Percentiles rank a stretch among this genome's conserved stretches.
Evolutionary conservation across 2,329 filamentous ascomycete genomes (phyloP).

Genomic region (Fusarium poae): DNA sequence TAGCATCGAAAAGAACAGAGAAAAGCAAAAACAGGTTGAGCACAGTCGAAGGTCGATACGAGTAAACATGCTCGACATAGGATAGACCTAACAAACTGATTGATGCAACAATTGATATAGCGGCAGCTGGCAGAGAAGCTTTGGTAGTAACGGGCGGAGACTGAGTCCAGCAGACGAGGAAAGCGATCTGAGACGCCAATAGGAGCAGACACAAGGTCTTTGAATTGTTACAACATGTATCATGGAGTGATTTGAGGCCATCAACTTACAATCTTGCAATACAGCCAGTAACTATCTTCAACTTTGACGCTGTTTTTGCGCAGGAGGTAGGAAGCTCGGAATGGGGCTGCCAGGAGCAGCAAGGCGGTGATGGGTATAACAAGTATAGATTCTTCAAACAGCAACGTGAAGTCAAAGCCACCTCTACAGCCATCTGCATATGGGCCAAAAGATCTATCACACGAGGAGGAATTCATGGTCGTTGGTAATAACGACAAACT

Average conservation of each 20-base stretch:
- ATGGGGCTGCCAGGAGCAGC: conserved; percentile 49
- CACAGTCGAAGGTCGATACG: conserved; percentile 37
- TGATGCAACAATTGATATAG: conserved; percentile 28
- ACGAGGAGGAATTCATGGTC: conserved; percentile 20
- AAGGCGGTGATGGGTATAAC: conserved; percentile 45
- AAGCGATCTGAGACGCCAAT: conserved; percentile 25
- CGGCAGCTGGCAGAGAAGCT: conserved; percentile 29
- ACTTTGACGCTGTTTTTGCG: conserved; percentile 41
- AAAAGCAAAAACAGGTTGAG: conserved; percentile 36
- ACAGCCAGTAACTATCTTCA: conserved; percentile 33
- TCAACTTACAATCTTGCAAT: conserved; percentile 40
- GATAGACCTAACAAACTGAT: conserved; percentile 24
- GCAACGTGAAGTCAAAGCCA: conserved; percentile 63
- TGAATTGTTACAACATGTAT: conserved; percentile 20
- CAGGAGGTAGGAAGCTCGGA: conserved; percentile 30
- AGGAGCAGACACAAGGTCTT: conserved; percentile 22
- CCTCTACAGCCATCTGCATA: conserved; percentile 52
- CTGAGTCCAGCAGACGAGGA: conserved; percentile 27
- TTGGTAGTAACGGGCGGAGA: conserved; percentile 19
- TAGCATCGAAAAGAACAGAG: conserved; percentile 29
- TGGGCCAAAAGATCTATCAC: conserved; percentile 42
- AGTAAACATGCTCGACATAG: conserved; percentile 39
- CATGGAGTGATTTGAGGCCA: background rate
- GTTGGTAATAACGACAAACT: no score
- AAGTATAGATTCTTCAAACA: conserved; percentile 57